Conservation (phyloP, 225 moss, liverwort and hornwort species). For the Pleurozium schreberi region DNA sequence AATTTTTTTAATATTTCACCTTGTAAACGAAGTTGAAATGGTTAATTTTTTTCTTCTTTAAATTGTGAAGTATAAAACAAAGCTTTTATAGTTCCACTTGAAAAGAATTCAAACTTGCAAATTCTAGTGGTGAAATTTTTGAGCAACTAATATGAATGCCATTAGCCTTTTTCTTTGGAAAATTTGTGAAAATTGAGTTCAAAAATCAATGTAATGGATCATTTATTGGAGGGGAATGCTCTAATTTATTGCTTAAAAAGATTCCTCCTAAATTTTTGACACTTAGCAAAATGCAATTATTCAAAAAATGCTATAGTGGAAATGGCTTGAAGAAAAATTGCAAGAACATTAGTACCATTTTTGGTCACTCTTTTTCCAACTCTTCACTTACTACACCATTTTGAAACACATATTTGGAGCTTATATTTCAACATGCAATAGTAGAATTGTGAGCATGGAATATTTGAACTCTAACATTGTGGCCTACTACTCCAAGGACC, state of each 20-base stretch:
- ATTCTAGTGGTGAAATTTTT: neutral
- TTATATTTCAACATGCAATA: neutral
- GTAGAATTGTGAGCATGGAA: neutral
- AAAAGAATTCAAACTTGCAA: neutral
- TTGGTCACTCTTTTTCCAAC: neutral
- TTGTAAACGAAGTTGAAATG: neutral
- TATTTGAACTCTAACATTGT: neutral
- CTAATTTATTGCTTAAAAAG: neutral
- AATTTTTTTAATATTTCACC: neutral
- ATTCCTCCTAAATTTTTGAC: neutral
- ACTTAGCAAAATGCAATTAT: neutral
- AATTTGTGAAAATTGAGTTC: neutral
- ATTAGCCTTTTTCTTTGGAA: neutral
- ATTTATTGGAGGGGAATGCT: neutral
- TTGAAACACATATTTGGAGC: neutral
- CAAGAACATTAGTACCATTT: neutral
- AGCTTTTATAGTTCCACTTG: neutral
- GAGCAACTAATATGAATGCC: neutral
- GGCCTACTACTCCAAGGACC: neutral
- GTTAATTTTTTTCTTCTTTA: neutral
- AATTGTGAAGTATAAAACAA: neutral
- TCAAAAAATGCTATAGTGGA: neutral
- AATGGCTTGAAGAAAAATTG: neutral
- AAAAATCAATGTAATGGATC: neutral
- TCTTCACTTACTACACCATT: neutral